phyloP scores from a whole-genome alignment of 768 basidiomycete species.

The Rhizopogon rudus region DNA sequence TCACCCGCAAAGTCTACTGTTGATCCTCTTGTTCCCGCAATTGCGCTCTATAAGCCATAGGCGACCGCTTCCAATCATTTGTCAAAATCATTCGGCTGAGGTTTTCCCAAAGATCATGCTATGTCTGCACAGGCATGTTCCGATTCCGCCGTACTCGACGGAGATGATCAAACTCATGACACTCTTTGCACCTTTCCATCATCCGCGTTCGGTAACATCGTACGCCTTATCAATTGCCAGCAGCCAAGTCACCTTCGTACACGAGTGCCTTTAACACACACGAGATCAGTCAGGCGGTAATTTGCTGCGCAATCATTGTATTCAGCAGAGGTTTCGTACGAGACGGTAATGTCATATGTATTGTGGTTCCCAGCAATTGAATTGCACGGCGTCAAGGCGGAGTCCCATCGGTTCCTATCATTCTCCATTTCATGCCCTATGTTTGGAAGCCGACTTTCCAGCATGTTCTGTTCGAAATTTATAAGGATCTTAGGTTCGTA shows the following conservation, averaged over 20 bases:
- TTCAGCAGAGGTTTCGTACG: background rate
- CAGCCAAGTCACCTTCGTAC: background rate
- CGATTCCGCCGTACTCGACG: background rate
- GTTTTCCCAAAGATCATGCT: background rate
- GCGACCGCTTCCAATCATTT: background rate
- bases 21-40: background rate
- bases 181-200: background rate
- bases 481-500: background rate
- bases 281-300: background rate
- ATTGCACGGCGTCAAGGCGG: background rate
- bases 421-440: background rate
- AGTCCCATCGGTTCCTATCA: background rate
- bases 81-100: background rate
- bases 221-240: background rate
- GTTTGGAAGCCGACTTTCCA: background rate
- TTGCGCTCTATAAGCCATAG: background rate
- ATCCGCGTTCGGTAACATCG: background rate
- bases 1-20: background rate
- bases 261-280: background rate
- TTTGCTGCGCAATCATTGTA: background rate
- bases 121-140: background rate
- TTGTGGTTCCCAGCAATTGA: background rate
- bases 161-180: slow-evolving; percentile 1
- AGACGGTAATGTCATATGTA: background rate
- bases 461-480: background rate